Base-by-base conservation (phyloP, 2,329 filamentous ascomycete genomes). In the Xylariaceae sp. region DNA sequence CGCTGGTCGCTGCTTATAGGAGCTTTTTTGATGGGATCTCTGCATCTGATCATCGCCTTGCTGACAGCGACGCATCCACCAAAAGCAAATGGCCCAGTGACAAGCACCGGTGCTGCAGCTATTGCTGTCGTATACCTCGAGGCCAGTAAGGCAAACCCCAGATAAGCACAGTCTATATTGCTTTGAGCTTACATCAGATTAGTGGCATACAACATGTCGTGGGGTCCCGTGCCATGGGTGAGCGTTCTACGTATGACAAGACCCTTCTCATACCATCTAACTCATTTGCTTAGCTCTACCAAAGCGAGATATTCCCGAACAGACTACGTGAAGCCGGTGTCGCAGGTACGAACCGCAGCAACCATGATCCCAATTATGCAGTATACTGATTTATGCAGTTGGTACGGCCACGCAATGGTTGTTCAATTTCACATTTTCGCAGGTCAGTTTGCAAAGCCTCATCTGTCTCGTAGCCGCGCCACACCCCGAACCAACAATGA, bases 11-110 rank as follows among this genome's bases (percentile, higher is more conserved):
- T 81, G n/a, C 69, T 81, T 28, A 66, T 63, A 2, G 78, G 77
- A 1, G 73, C 77, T 0, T 70, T 73, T 42, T 70, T 75, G 38
- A 80, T 81, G 77, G 76, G 74, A 31, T 65, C 66, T 0, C 79
- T 76, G 61, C 79, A 80, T 76, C 72, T 80, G 46, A 76, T 79
- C 46, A 74, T 80, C 38, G 73, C 74, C 12, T 67, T 71, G n/a
- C 68, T 80, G n/a, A 70, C 76, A 14, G 70, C 71, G 19, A 75
- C 69, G 1, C 70, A 75, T 57, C 76, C 75, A 2, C 71, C 73
- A 1, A 62, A 66, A 10, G 57, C 62, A 3, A 60, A 53, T 5
- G 62, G 61, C 13, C 60, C 63, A 2, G 50, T 70, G 16, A 69
- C 67, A 0, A 64, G 73, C 1, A 68, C 73, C 0, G 73, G 75